Base-by-base conservation (phyloP, 257 asterid genomes). In the Eustoma russellianum region DNA sequence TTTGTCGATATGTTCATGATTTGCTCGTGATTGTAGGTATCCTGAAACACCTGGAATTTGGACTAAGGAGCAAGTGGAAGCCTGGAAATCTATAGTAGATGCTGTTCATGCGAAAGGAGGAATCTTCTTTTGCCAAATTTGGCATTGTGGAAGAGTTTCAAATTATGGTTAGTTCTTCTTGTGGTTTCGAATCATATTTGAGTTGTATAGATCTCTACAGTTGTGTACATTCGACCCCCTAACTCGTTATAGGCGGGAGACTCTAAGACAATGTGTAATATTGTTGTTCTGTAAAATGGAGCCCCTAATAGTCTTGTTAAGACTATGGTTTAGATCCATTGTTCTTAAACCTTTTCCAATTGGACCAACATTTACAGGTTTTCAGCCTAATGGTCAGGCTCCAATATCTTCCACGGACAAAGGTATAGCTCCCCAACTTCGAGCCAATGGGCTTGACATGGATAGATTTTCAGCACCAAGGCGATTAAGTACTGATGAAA, bases 381-480 rank as follows among this genome's bases (percentile, higher is more conserved):
- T 9, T 33, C 67, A 62, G 53, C 60, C 60, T 3, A 62, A 62
- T 45, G 67, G 67, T 6, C 55, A 46, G 61, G 67, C 56, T 15
- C 60, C 67, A 11, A 17, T 53, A 17, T 62, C 67, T 17, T 50
- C 45, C 0, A 52, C 58, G 15, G 58, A 41, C 48, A 60, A 61
- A 58, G 41, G 28, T 5, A 5, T 62, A 34, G 33, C 49, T n/a
- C 52, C 66, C 33, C 33, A n/a, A 51, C 13, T 50, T 43, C 56
- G 48, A 33, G 55, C 64, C 13, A 43, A 52, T 50, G 55, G 50
- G 6, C n/a, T 43, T 41, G 50, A 60, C 14, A 12, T 24, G 14
- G 54, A 17, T 2, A 2, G 2, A 2, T 51, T 33, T 52, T n/a
- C 57, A 16, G 46, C 60, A 46, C 60, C 67, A 1, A 35, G 41